Conservation (phyloP, 805 yeast species). For the Lipomyces spencermartinsiae region DNA sequence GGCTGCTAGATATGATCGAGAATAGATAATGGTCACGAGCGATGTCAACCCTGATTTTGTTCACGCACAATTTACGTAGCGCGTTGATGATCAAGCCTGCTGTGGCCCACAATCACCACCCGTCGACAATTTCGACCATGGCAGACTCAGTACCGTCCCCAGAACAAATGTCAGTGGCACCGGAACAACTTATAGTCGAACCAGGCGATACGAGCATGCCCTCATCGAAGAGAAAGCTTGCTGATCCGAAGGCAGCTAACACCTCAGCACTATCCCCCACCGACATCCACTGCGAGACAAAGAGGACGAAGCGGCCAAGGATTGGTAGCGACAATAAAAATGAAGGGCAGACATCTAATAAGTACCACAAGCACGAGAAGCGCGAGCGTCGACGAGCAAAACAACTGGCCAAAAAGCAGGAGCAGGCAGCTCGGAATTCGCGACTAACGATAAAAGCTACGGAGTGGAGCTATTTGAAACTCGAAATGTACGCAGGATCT, state of each 20-base stretch:
- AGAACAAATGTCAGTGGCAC: not conserved
- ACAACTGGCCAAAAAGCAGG: not conserved
- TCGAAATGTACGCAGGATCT: constrained; percentile 14
- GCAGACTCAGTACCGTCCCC: not conserved
- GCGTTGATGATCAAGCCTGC: not conserved
- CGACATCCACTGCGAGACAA: not conserved
- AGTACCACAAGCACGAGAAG: constrained; percentile 1
- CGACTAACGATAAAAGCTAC: constrained; percentile 16
- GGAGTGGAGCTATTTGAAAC: constrained; percentile 24
- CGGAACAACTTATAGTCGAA: not conserved
- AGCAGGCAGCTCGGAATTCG: not conserved
- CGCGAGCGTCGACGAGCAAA: constrained; percentile 4
- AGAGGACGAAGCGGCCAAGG: not conserved
- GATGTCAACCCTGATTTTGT: no score
- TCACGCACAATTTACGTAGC: no score
- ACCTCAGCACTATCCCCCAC: not conserved
- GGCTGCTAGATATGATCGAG: no score
- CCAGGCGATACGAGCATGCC: not conserved
- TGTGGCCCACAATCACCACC: not conserved
- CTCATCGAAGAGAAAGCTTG: not conserved
- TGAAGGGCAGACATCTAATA: not conserved
- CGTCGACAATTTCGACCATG: not conserved
- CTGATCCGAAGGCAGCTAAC: not conserved
- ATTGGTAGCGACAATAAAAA: not conserved
- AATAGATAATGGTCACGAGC: no score